Base-by-base conservation (phyloP, 257 asterid species). In the Fraxinus cuspidata region DNA sequence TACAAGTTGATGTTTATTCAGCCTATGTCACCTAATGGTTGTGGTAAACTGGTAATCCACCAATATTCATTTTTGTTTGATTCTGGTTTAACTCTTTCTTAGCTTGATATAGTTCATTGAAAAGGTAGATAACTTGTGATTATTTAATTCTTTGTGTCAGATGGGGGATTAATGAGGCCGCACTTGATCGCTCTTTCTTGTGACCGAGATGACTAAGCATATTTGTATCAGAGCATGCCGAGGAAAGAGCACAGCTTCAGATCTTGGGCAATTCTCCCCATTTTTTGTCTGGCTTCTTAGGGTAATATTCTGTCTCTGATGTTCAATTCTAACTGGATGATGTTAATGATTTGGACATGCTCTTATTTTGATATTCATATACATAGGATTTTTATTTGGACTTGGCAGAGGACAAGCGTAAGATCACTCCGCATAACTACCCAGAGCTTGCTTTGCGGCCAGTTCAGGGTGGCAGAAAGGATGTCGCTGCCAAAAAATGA, bases 101-200 rank as follows among this genome's bases (percentile, higher is more conserved):
- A 42, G 13, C 51, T 42, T 4, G 0, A 13, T 42, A 13, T 2
- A 9, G 16, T 42, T 0, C 16, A 1, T 2, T 42, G 0, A 2
- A 42, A 42, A 8, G 51, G 51, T 42, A 42, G 11, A 42, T 71
- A 42, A 25, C 60, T 79, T 77, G 51, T 37, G 71, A 19, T 58
- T 66, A 29, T 19, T 27, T 63, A 68, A 66, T 81, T 78, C 42
- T 79, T 75, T 74, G 32, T 80, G 81, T 74, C 85, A 96, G 99
- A 96, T 96, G 99, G 99, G 99, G 97, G 58, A 96, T 96, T 81
- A 97, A 96, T 84, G 99, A 96, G 88, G 97, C 96, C 86, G 94
- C 99, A 69, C 90, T 96, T 56, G 99, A 96, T 85, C 97, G 97
- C 66, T 96, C 70, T 96, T 98, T 76, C 96, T 96, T 72, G 99